Evolutionary conservation across 2,329 filamentous ascomycete genomes (phyloP).

Genomic region (Lachnellula occidentalis): DNA sequence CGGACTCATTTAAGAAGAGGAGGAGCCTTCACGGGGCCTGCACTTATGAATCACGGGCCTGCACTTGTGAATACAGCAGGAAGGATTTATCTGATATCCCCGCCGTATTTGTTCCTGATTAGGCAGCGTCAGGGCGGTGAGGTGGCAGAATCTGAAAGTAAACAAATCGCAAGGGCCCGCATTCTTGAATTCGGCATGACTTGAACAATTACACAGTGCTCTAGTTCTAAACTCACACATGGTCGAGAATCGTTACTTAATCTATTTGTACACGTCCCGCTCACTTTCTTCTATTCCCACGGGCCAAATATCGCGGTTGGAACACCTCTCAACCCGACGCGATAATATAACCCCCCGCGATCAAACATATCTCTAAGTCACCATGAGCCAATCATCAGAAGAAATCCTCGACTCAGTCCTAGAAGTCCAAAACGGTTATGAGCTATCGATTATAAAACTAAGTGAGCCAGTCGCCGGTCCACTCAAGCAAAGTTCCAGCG

Average conservation of each 20-base stretch:
- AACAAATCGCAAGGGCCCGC: constrained; percentile 11
- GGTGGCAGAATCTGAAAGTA: constrained; percentile 9
- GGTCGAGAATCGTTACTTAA: no score
- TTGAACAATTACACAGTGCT: background rate
- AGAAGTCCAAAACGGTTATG: constrained; percentile 50
- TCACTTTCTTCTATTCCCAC: background rate
- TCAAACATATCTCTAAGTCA: background rate
- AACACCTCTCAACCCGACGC: background rate
- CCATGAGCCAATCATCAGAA: constrained; percentile 22
- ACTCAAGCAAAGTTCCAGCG: constrained; percentile 36
- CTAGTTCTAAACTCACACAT: background rate
- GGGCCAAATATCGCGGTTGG: background rate
- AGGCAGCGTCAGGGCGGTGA: constrained; percentile 1
- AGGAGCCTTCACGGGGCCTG: no score
- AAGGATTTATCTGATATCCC: background rate
- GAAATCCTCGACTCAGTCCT: constrained; percentile 45
- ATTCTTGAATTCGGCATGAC: background rate
- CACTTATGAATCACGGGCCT: background rate
- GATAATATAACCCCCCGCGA: background rate
- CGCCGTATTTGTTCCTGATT: background rate
- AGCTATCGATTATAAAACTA: constrained; percentile 70
- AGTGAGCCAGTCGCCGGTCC: constrained; percentile 66
- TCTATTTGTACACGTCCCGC: no score
- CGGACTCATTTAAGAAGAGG: background rate
- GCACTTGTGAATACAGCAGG: background rate